Evolutionary conservation across 2,329 filamentous ascomycete species (phyloP), one percentile per base, ranked within the genome.

Genomic region (Reticulascus tulasneorum): DNA sequence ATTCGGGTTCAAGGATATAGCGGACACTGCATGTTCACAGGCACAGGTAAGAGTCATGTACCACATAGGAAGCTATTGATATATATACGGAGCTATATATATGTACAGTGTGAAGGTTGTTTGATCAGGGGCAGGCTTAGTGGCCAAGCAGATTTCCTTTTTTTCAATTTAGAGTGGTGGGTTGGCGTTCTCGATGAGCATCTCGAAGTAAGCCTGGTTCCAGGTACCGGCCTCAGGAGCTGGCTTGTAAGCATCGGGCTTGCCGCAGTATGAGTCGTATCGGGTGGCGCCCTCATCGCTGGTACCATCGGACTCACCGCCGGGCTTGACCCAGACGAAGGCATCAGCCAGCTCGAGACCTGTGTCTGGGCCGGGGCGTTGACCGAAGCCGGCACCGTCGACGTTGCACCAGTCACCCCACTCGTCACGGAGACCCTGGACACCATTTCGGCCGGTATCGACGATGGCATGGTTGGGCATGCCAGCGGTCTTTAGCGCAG

Each of bases 281-380:
- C 59, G 54, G 28, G 21, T 37, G 27, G 59, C 58, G 21, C 49
- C 54, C 25, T 37, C 45, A 53, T 62, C 59, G 48, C 54, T 58
- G 28, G 59, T 63, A n/a, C 60, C 61, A 35, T 64, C 48, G 8
- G 59, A 84, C 55, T 71, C 68, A 41, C 68, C 67, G 47, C 78
- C 77, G 12, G 79, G 79, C 69, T 83, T 83, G 50, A 80, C 63
- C 79, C 78, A 82, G 31, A 82, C 78, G 46, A 82, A 78, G 23
- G 77, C 75, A 56, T 83, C 79, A 34, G 71, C 67, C 15, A 78
- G 66, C 7, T 60, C 52, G 48, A 73, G 63, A 28, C 72, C 75
- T n/a, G 77, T 82, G 46, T 69, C 56, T 6, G 75, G 66, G 3
- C 73, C 74, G 1, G 77, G 75, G 24, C 74, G 69, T 30, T 64